These are phyloP conservation scores for Bonia amplexicaulis DNA, from an alignment of 176 grass and related monocot genomes.

Conservation along the genomic window DNA sequence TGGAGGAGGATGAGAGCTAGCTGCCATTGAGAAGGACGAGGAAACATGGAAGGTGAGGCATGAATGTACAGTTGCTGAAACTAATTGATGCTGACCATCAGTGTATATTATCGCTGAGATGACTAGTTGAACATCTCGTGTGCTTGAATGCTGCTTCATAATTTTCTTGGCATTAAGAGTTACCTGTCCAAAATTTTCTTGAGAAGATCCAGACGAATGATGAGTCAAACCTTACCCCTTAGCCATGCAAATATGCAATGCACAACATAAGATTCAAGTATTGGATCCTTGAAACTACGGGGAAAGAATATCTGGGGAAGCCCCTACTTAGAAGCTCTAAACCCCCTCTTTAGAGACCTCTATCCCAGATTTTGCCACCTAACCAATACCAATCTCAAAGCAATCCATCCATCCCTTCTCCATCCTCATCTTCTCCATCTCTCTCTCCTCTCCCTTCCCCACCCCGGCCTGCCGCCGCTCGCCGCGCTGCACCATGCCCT, in stretches of 20 bases:
- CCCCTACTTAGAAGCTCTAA: too few relatives aligned
- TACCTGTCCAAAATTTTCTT: neutral
- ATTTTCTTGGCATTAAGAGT: neutral
- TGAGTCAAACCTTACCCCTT: neutral
- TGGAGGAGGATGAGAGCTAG: constrained; percentile 38
- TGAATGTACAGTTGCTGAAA: constrained; percentile 50
- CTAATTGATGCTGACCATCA: constrained; percentile 36
- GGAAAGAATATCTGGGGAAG: too few relatives aligned
- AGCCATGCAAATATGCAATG: neutral
- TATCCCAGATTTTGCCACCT: too few relatives aligned
- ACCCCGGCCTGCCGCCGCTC: too few relatives aligned
- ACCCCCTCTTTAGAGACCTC: too few relatives aligned
- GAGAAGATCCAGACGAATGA: neutral
- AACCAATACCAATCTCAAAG: too few relatives aligned
- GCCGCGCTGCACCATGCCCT: too few relatives aligned
- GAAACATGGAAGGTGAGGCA: constrained; percentile 15
- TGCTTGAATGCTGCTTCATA: neutral
- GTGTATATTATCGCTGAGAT: constrained; percentile 27
- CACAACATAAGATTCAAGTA: neutral
- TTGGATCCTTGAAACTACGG: neutral
- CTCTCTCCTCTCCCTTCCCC: too few relatives aligned
- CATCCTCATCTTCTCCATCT: too few relatives aligned
- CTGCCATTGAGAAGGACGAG: neutral
- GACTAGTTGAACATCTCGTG: neutral
- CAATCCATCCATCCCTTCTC: too few relatives aligned